phyloP scores from a whole-genome alignment of 768 basidiomycete species.

The Terana coerulea region DNA sequence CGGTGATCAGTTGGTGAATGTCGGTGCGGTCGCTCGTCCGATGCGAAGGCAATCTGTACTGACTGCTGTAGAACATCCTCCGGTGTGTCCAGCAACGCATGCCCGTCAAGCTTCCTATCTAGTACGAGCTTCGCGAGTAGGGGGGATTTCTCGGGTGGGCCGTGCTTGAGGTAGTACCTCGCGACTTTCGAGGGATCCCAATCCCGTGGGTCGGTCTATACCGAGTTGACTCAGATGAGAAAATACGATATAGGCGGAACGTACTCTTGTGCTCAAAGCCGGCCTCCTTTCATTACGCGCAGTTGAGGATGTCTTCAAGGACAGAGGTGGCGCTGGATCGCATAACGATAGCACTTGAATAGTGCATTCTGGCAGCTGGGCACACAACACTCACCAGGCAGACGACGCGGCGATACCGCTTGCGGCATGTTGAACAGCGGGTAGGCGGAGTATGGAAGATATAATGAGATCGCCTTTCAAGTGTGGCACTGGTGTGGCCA shows the following conservation, averaged over 20 bases:
- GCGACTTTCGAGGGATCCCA: slow-evolving; percentile 5
- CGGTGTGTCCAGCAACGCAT: slow-evolving; percentile 1
- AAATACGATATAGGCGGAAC: background rate
- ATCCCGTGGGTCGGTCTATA: slow-evolving; percentile 1
- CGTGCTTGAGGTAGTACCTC: slow-evolving; percentile 1
- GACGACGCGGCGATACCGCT: slow-evolving; percentile 3
- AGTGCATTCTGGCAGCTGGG: background rate
- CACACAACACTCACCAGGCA: background rate
- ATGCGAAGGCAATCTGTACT: too few relatives aligned
- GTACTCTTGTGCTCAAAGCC: background rate
- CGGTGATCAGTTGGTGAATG: too few relatives aligned
- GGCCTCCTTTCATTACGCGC: background rate
- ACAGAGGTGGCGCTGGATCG: background rate
- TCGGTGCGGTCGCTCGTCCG: too few relatives aligned
- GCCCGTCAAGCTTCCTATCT: slow-evolving; percentile 9
- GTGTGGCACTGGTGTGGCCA: too few relatives aligned
- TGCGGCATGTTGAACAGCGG: slow-evolving; percentile 4
- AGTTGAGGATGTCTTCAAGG: background rate
- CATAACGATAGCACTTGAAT: background rate
- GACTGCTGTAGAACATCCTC: slow-evolving; percentile 1
- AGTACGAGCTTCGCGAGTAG: slow-evolving; percentile 9
- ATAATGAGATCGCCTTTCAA: background rate
- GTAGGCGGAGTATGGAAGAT: too few relatives aligned
- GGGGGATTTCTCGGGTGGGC: slow-evolving; percentile 6
- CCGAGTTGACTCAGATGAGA: background rate